Evolutionary conservation across 2,329 filamentous ascomycete species (phyloP).

Genomic region (Trichoderma asperellum): DNA sequence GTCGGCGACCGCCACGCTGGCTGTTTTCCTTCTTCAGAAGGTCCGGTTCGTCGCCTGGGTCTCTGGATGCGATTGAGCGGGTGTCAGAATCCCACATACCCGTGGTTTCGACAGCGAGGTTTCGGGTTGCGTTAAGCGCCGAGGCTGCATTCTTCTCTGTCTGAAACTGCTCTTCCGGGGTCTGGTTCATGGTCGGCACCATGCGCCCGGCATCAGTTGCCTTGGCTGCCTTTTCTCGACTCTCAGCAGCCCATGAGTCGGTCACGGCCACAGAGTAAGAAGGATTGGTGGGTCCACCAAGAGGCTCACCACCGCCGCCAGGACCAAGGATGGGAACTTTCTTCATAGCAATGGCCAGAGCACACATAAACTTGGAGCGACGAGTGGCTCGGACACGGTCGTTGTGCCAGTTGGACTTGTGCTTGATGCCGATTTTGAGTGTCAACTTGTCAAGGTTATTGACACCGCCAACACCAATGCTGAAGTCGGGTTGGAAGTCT

Average conservation of each 20-base stretch:
- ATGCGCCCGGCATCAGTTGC: constrained; percentile 69
- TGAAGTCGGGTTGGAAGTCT: constrained; percentile 86
- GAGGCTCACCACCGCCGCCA: constrained; percentile 67
- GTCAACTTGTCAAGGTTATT: constrained; percentile 86
- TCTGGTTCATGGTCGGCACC: constrained; percentile 52
- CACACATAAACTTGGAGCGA: constrained; percentile 96
- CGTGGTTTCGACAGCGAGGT: constrained; percentile 36
- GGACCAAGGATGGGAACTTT: constrained; percentile 85
- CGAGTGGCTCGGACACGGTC: constrained; percentile 79
- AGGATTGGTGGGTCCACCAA: constrained; percentile 73
- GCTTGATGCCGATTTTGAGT: constrained; percentile 80
- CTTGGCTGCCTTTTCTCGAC: constrained; percentile 62
- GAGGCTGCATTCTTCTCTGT: constrained; percentile 52
- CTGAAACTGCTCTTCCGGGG: constrained; percentile 37
- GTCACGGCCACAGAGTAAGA: constrained; percentile 78
- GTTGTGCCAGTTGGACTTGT: constrained; percentile 93
- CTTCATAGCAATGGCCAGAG: constrained; percentile 80
- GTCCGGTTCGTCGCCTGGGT: constrained; percentile 43
- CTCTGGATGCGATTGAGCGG: constrained; percentile 32
- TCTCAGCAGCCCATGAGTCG: constrained; percentile 67
- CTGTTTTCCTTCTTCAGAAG: constrained; percentile 47
- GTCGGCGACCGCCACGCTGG: constrained; percentile 54
- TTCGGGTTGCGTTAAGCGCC: constrained; percentile 47
- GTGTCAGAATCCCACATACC: constrained; percentile 34
- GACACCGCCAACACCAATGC: constrained; percentile 76